A percentile compares a stretch with the other conserved stretches of the same genome.
phyloP scores from a whole-genome alignment of 2,329 filamentous ascomycete species.

The Mycosphaerella sp. region DNA sequence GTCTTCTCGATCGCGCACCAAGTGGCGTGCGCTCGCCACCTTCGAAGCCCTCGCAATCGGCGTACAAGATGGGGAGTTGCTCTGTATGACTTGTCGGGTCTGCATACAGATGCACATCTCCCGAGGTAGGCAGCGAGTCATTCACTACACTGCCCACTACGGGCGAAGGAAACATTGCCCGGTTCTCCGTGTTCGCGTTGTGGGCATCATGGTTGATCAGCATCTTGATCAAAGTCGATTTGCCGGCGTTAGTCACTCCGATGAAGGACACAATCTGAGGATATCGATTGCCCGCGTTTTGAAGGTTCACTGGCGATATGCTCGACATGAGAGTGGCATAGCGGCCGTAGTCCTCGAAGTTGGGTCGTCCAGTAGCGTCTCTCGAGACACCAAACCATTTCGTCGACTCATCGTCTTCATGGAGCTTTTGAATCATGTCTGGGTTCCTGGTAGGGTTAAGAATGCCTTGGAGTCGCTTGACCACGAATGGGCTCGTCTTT shows the following conservation, averaged over 20 bases:
- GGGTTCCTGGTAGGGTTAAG: slow-evolving; percentile 28
- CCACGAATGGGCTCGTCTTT: slow-evolving; percentile 32
- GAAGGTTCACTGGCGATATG: slow-evolving; percentile 25
- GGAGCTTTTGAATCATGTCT: slow-evolving; percentile 32
- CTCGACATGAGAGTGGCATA: slow-evolving; percentile 42
- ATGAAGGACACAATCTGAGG: slow-evolving; percentile 35
- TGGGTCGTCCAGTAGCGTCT: slow-evolving; percentile 28
- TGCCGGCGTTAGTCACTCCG: slow-evolving; percentile 40
- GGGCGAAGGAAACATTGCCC: slow-evolving; percentile 36
- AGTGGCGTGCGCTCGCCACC: slow-evolving; percentile 43
- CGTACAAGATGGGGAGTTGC: slow-evolving; percentile 43
- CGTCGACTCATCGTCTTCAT: slow-evolving; percentile 35
- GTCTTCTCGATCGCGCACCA: slow-evolving; percentile 26
- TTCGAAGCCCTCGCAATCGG: slow-evolving; percentile 50
- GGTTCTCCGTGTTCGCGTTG: slow-evolving; percentile 24
- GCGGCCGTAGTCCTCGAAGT: slow-evolving; percentile 41
- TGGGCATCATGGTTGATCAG: slow-evolving; percentile 39
- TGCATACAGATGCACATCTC: slow-evolving; percentile 49
- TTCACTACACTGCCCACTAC: slow-evolving; percentile 42
- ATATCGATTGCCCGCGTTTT: slow-evolving; percentile 27
- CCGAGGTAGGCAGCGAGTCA: slow-evolving; percentile 43
- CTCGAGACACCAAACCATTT: slow-evolving; percentile 38
- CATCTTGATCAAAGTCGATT: slow-evolving; percentile 48
- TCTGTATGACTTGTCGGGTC: slow-evolving; percentile 42
- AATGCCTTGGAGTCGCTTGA: slow-evolving; percentile 27